These are phyloP conservation scores for Eucalyptus marginata DNA, from an alignment of 345 rosid species.

Conservation along the genomic window DNA sequence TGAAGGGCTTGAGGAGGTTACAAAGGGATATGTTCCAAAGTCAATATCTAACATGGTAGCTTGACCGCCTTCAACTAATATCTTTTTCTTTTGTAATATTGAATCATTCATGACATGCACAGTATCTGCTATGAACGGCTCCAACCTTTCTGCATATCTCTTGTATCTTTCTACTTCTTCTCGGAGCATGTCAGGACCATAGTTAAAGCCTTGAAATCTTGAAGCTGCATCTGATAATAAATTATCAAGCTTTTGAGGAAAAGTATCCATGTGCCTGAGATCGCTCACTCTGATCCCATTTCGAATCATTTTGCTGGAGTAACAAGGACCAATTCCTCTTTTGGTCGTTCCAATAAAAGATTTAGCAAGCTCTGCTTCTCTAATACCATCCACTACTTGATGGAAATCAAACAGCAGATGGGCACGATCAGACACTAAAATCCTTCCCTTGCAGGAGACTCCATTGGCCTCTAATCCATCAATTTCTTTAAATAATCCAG, in stretches of 20 bases:
- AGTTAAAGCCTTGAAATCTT: conserved; percentile 62
- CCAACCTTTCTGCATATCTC: conserved; percentile 88
- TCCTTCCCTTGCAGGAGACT: conserved; percentile 80
- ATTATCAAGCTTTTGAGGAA: conserved; percentile 80
- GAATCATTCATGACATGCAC: conserved; percentile 79
- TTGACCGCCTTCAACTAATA: conserved; percentile 98
- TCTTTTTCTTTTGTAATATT: conserved; percentile 59
- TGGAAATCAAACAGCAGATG: conserved; percentile 91
- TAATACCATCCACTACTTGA: conserved; percentile 75
- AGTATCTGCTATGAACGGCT: conserved; percentile 82
- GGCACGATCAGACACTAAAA: conserved; percentile 87
- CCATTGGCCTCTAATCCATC: conserved; percentile 80
- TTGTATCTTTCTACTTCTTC: conserved; percentile 86
- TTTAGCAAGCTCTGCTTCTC: conserved; percentile 85
- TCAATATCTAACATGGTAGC: conserved; percentile 97
- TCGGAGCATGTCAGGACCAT: conserved; percentile 61
- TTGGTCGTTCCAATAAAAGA: conserved; percentile 89
- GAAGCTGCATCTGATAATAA: conserved; percentile 68
- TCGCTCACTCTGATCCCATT: conserved; percentile 92
- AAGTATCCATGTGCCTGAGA: conserved; percentile 87
- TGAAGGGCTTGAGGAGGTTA: conserved; percentile 94
- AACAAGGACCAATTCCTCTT: conserved; percentile 93
- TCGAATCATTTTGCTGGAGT: conserved; percentile 76
- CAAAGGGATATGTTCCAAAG: conserved; percentile 95
- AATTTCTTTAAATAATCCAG: conserved; percentile 78